Conservation (phyloP, 805 yeast species). For the Priceomyces medius region DNA sequence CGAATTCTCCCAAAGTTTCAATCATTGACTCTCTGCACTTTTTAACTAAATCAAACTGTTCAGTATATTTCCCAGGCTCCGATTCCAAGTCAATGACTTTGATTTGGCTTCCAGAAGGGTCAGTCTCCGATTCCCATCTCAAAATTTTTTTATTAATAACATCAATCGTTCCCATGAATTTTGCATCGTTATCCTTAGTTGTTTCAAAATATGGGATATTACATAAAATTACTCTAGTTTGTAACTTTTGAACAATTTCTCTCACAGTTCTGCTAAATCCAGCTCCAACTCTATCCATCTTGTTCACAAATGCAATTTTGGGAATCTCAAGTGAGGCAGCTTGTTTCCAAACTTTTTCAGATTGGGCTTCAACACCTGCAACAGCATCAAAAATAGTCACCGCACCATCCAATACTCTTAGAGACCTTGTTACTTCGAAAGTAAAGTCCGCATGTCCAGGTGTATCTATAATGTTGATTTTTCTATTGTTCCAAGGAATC, state of each 20-base stretch:
- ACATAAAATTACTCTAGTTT: slow-evolving; percentile 70
- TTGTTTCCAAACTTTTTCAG: slow-evolving; percentile 95
- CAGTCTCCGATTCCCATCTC: slow-evolving; percentile 43
- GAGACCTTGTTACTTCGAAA: slow-evolving; percentile 86
- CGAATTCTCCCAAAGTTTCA: slow-evolving; percentile 81
- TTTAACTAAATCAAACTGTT: slow-evolving; percentile 46
- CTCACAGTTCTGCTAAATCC: slow-evolving; percentile 88
- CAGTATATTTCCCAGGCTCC: slow-evolving; percentile 21
- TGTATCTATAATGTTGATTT: slow-evolving; percentile 88
- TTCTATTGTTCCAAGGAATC: slow-evolving; percentile 75
- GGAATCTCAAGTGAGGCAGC: slow-evolving; percentile 71
- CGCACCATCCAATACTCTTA: slow-evolving; percentile 91
- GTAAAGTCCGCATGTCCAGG: slow-evolving; percentile 99
- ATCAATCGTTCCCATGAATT: slow-evolving; percentile 74
- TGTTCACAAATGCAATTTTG: slow-evolving; percentile 76
- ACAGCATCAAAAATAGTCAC: slow-evolving; percentile 92
- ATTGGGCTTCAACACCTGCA: slow-evolving; percentile 98
- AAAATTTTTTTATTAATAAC: slow-evolving; percentile 62
- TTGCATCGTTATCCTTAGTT: slow-evolving; percentile 28
- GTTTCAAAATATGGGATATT: slow-evolving; percentile 69
- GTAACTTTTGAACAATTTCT: slow-evolving; percentile 74
- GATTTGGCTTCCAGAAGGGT: slow-evolving; percentile 52
- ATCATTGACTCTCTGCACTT: slow-evolving; percentile 71
- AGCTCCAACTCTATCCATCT: slow-evolving; percentile 96
- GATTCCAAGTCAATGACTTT: slow-evolving; percentile 44